These are phyloP conservation scores for Lycium ferocissimum DNA, from an alignment of 257 asterid species.

Conservation along the genomic window DNA sequence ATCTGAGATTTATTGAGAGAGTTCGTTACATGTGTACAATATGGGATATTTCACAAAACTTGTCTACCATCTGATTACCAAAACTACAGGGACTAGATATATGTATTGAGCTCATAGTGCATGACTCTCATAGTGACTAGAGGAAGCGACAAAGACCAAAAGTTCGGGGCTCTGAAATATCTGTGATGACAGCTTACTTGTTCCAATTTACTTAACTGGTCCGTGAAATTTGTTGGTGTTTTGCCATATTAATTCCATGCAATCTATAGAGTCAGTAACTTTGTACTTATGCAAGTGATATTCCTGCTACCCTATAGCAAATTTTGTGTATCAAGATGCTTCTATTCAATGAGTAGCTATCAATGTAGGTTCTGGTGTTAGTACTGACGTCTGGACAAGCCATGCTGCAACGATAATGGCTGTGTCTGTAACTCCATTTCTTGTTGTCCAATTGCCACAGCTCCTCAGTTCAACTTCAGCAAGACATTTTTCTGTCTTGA, in stretches of 20 bases:
- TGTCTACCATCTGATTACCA: constrained; percentile 6
- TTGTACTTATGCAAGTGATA: constrained; percentile 25
- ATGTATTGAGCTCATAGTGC: background rate
- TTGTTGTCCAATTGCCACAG: constrained; percentile 76
- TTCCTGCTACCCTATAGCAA: constrained; percentile 4
- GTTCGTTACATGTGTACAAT: background rate
- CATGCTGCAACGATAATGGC: constrained; percentile 87
- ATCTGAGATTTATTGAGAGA: background rate
- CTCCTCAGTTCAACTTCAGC: constrained; percentile 59
- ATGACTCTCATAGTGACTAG: background rate
- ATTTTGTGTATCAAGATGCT: constrained; percentile 19
- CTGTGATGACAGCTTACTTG: background rate
- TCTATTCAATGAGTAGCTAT: constrained; percentile 25
- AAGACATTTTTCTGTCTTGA: constrained; percentile 66
- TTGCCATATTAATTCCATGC: background rate
- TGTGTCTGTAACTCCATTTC: constrained; percentile 71
- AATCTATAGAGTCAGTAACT: background rate
- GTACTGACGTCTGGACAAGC: constrained; percentile 82
- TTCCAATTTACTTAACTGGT: background rate
- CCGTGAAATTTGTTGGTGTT: background rate
- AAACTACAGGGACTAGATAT: background rate
- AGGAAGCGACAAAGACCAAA: background rate
- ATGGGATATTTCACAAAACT: background rate
- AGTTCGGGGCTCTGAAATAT: background rate
- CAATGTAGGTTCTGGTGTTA: constrained; percentile 79